Conservation (phyloP, 441 rosid genomes). For the Iberis amara region DNA sequence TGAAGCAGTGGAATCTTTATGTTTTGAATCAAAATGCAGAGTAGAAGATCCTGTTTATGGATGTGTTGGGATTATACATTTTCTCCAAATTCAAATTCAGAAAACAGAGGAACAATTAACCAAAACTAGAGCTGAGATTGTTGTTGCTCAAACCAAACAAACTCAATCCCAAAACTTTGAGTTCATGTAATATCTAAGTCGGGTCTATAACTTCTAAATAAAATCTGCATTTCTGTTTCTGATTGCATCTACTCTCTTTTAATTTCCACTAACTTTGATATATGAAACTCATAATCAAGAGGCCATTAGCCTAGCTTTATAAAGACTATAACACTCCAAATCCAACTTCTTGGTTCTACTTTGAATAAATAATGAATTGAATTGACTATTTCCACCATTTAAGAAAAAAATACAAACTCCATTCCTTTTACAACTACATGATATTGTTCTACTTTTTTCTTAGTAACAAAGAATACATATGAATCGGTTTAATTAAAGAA, state of each 20-base stretch:
- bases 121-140: conserved; percentile 40
- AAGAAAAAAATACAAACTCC: not conserved
- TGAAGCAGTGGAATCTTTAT: conserved; percentile 43
- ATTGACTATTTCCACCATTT: not conserved
- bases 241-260: not conserved
- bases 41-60: conserved; percentile 58
- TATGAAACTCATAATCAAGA: not conserved
- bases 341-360: not conserved
- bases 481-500: conserved; percentile 11
- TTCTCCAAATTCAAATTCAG: conserved; percentile 41
- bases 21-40: conserved; percentile 47
- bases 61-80: conserved; percentile 39
- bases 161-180: not conserved
- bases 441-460: not conserved
- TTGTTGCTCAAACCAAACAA: conserved; percentile 25
- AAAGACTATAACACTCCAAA: not conserved
- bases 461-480: conserved; percentile 21
- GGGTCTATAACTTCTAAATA: not conserved
- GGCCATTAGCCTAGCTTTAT: not conserved
- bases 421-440: conserved; percentile 15
- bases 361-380: not conserved
- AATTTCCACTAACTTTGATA: not conserved
- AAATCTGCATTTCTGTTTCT: not conserved
- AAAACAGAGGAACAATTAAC: conserved; percentile 33
- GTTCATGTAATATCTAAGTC: not conserved